Conservation (phyloP, 352 stramenopile species). For the Salisapilia sapeloensis region DNA sequence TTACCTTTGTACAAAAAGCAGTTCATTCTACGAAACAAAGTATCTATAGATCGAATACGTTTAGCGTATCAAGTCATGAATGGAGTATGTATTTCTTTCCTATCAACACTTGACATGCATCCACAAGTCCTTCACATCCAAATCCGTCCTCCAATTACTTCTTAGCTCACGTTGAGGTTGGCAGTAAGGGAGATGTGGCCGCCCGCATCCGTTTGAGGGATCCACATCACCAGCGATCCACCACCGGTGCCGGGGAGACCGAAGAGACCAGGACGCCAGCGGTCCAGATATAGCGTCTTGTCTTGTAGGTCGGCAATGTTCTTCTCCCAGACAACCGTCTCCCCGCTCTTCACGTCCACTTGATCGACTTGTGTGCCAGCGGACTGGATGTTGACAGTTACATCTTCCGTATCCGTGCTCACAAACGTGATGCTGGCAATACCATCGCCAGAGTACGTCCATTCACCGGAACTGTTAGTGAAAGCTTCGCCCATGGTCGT, state of each 20-base stretch:
- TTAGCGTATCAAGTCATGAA: too few species aligned
- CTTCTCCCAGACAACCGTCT: constrained; percentile 19
- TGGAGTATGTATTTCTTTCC: too few species aligned
- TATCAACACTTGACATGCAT: too few species aligned
- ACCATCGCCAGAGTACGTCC: constrained; percentile 21
- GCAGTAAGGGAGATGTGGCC: constrained; percentile 19
- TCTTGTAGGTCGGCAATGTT: constrained; percentile 16
- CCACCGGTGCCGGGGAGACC: constrained; percentile 17
- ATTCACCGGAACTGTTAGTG: constrained; percentile 13
- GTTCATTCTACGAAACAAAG: too few species aligned
- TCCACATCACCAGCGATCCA: constrained; percentile 14
- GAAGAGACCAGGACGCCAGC: constrained; percentile 15
- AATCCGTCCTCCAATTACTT: neutral
- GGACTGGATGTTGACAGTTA: constrained; percentile 22
- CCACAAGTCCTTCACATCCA: too few species aligned
- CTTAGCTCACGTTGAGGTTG: constrained; percentile 14
- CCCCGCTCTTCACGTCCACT: constrained; percentile 13
- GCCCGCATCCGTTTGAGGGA: constrained; percentile 10
- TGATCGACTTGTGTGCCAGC: constrained; percentile 13
- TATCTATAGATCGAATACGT: too few species aligned
- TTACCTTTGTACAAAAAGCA: too few species aligned
- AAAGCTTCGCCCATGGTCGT: constrained; percentile 22
- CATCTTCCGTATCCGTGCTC: constrained; percentile 16
- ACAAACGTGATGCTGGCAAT: constrained; percentile 20
- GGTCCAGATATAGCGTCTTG: constrained; percentile 34